Conservation (phyloP, 2,329 filamentous ascomycete genomes). For the Penicillium sp. region DNA sequence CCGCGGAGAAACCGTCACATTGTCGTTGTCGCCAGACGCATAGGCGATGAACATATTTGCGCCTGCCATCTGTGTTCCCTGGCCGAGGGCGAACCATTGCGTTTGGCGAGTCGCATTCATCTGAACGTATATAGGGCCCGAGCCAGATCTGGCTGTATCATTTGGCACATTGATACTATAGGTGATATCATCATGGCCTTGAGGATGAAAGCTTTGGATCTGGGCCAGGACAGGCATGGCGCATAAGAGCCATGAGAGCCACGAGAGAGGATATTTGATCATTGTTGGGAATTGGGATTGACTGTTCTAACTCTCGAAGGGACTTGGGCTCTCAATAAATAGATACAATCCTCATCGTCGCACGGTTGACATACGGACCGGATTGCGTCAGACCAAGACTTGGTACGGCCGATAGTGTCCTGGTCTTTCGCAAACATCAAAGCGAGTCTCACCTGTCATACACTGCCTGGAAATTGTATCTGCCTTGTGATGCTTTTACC, state of each 20-base stretch:
- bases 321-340: slow-evolving; percentile 3
- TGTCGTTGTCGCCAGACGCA: slow-evolving; percentile 51
- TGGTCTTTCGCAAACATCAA: not conserved
- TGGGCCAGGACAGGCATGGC: slow-evolving; percentile 13
- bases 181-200: slow-evolving; percentile 11
- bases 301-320: not conserved
- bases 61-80: slow-evolving; percentile 52
- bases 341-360: slow-evolving; percentile 1
- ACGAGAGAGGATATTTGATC: not conserved
- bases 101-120: slow-evolving; percentile 52
- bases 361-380: slow-evolving; percentile 5
- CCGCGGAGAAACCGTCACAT: slow-evolving; percentile 58
- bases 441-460: not conserved
- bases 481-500: not conserved
- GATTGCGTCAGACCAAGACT: slow-evolving; percentile 1
- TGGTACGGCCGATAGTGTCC: not conserved
- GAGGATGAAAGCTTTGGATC: slow-evolving; percentile 14
- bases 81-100: slow-evolving; percentile 55
- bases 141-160: slow-evolving; percentile 48
- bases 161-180: slow-evolving; percentile 55
- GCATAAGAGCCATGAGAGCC: slow-evolving; percentile 11
- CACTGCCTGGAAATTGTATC: not conserved
- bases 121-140: slow-evolving; percentile 57
- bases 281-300: not conserved
- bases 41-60: slow-evolving; percentile 60